A percentile compares a stretch with the other conserved stretches of the same genome.
These are phyloP conservation scores for Eucalyptus marginata DNA, from an alignment of 345 rosid genomes.

Conservation along the genomic window DNA sequence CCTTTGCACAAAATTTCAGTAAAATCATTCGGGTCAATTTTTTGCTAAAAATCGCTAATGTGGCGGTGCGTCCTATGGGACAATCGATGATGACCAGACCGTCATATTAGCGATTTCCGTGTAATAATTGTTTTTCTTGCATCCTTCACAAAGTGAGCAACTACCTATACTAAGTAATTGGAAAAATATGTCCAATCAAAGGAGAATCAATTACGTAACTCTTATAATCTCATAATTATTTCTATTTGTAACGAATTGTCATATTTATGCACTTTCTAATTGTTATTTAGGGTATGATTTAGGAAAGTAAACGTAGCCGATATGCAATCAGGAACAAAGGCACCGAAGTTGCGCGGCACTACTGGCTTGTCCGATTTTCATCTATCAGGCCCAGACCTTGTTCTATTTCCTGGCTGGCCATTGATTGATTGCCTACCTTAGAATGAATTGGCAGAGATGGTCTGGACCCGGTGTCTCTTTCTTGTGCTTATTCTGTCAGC, in stretches of 20 bases:
- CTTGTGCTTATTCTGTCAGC: neutral
- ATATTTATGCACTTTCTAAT: neutral
- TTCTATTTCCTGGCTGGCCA: neutral
- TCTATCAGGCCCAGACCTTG: neutral
- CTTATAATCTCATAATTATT: neutral
- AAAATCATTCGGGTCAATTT: fast-evolving
- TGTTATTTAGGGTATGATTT: neutral
- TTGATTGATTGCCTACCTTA: neutral
- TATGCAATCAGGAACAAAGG: neutral
- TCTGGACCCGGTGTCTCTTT: neutral
- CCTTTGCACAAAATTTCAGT: neutral
- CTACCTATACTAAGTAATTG: neutral
- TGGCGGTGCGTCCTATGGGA: fast-evolving
- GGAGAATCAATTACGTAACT: neutral
- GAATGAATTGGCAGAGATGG: neutral
- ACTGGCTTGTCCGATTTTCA: neutral
- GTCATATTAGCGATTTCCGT: neutral
- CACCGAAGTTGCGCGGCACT: neutral
- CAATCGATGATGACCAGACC: fast-evolving
- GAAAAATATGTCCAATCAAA: neutral
- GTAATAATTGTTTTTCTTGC: neutral
- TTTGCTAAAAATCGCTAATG: neutral
- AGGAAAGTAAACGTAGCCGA: neutral
- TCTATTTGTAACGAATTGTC: neutral
- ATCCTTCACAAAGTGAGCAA: neutral